Conservation (phyloP, 2,329 filamentous ascomycete species). For the Mycogone perniciosa region DNA sequence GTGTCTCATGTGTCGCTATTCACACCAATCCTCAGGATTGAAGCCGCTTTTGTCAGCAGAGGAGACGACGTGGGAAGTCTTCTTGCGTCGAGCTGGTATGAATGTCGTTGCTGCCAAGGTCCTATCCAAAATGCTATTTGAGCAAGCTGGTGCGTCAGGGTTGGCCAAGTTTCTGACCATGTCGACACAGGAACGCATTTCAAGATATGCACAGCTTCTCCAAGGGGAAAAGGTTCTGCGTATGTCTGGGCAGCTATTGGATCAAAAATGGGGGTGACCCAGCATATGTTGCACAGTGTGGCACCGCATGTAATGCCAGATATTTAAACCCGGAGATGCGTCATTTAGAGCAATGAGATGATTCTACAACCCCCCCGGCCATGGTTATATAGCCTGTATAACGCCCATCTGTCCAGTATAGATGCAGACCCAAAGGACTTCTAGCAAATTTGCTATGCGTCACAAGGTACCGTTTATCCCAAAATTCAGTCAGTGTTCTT, state of each 20-base stretch:
- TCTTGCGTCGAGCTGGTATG: conserved; percentile 30
- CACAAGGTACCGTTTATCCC: neutral
- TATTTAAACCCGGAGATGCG: neutral
- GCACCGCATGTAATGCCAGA: neutral
- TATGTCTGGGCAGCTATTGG: neutral
- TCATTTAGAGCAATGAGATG: neutral
- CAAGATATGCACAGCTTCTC: conserved; percentile 22
- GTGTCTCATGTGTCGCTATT: conserved; percentile 43
- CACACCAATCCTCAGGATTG: conserved; percentile 19
- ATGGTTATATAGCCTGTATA: no score
- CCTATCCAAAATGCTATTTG: conserved; percentile 22
- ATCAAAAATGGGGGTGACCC: conserved; percentile 2
- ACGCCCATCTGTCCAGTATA: no score
- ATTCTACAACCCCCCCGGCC: neutral
- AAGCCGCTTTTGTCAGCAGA: conserved; percentile 30
- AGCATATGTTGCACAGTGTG: neutral
- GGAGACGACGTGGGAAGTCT: conserved; percentile 36
- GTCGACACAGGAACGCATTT: conserved; percentile 19
- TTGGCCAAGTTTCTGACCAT: conserved; percentile 28
- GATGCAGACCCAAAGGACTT: no score
- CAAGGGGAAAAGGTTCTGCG: conserved; percentile 21
- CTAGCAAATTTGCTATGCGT: neutral
- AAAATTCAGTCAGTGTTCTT: neutral
- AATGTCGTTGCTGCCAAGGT: conserved; percentile 33
- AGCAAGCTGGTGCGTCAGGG: conserved; percentile 21